Base-by-base conservation (phyloP, 768 basidiomycete species). In the Russula vinacea region DNA sequence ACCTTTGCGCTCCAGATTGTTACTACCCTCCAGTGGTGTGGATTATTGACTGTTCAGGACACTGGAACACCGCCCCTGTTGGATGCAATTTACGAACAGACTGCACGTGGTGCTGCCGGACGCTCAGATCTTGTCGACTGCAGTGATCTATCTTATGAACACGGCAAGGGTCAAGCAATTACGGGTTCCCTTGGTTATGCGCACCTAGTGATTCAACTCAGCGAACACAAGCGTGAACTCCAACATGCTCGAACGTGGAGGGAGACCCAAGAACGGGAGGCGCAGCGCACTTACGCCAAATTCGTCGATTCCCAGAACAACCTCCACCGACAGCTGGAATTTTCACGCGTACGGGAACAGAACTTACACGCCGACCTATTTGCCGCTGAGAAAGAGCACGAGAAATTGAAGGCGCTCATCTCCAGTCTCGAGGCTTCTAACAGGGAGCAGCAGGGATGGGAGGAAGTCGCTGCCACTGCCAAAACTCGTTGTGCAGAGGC, bases 1-100 rank as follows among this genome's bases (percentile, higher is more conserved):
- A 65, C 29, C 7, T 14, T 50, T 2, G 14, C 24, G 9, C 4
- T 49, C n/a, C 51, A 65, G 64, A 40, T 65, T n/a, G 47, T 32
- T 19, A 3, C n/a, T 44, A 16, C 55, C 53, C 58, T 65, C 8
- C 37, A 50, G 54, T 32, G 53, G n/a, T 60, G 45, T 19, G 54
- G 64, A 29, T 24, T 65, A 2, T 33, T 60, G 37, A 35, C 29
- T 0, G 2, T 4, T 13, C 45, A 11, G 11, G 47, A 65, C 24
- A 42, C 58, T 29, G 54, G 13, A 3, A 65, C 64, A 0, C 64
- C 64, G 0, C 39, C 45, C 9, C 13, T 51, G 22, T 45, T 60
- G 10, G 35, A 50, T 35, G 24, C 29, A 2, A 37, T 56, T 42
- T 65, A 55, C 47, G 58, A 65, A 60, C 58, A 65, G 22, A 65